Conservation (phyloP, 331 rosid genomes). For the Malus hybrid region DNA sequence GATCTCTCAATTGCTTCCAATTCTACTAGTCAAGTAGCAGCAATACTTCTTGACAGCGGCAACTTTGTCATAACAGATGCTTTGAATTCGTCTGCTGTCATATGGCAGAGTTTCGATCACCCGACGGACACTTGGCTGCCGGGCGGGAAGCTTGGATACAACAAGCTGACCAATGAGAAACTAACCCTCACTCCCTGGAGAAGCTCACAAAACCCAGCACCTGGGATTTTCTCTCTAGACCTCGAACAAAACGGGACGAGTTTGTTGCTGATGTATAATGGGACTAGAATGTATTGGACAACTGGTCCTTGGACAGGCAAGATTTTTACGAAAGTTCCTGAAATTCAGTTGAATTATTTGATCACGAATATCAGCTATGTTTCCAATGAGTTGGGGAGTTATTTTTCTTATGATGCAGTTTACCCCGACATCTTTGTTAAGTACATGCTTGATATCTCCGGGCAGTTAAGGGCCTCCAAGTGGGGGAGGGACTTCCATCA, state of each 20-base stretch:
- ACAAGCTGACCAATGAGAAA: conserved; percentile 2
- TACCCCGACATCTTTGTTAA: background rate
- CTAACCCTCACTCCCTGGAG: conserved; percentile 15
- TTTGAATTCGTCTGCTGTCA: background rate
- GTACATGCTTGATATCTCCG: conserved; percentile 14
- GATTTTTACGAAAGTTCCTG: background rate
- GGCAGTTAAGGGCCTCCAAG: conserved; percentile 10
- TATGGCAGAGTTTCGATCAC: conserved; percentile 41
- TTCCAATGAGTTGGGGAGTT: conserved; percentile 5
- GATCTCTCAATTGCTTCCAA: background rate
- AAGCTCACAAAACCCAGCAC: conserved; percentile 12
- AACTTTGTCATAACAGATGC: conserved; percentile 17
- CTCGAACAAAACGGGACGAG: background rate
- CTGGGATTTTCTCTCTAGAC: conserved; percentile 16
- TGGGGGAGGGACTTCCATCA: background rate
- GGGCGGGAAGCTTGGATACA: conserved; percentile 21
- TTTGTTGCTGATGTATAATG: background rate
- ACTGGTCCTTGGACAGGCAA: conserved; percentile 14
- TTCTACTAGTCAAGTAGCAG: background rate
- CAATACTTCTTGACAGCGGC: conserved; percentile 19
- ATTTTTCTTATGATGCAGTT: background rate
- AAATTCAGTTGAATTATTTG: background rate
- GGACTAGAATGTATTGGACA: conserved; percentile 10
- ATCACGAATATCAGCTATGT: background rate
- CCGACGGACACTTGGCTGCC: conserved; percentile 38